Conservation (phyloP, 2,329 filamentous ascomycete species). For the Sporothrix brasiliensis region DNA sequence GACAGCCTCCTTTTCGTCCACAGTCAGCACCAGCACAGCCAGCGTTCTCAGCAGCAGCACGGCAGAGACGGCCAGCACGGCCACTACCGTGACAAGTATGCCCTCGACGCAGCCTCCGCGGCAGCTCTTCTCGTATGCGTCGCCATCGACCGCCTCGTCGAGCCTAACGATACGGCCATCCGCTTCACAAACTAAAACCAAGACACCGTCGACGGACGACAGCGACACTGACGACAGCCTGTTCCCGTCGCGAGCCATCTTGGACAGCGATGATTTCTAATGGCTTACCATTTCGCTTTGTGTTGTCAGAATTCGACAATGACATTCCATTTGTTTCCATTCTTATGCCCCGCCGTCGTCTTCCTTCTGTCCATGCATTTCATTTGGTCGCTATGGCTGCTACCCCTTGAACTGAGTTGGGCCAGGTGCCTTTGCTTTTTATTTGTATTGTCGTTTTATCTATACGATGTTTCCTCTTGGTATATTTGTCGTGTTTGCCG, state of each 20-base stretch:
- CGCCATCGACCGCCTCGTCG: not conserved
- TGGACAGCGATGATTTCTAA: not conserved
- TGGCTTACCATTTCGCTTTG: not conserved
- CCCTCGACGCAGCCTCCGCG: not conserved
- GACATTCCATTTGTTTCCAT: not conserved
- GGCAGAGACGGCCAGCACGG: conserved; percentile 10
- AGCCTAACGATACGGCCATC: conserved; percentile 7
- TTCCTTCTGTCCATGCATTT: not conserved
- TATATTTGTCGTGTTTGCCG: too few species aligned
- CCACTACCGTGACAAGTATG: not conserved
- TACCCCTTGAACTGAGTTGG: not conserved
- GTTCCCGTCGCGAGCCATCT: not conserved
- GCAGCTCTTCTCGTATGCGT: not conserved
- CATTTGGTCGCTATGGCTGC: not conserved
- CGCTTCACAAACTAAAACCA: not conserved
- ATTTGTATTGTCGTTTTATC: too few species aligned
- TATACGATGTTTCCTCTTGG: too few species aligned
- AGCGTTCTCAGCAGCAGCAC: conserved; percentile 30
- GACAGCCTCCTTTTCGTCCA: conserved; percentile 26
- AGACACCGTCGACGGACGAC: not conserved
- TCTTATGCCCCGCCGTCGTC: not conserved
- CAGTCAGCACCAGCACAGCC: conserved; percentile 23
- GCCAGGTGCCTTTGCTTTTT: not conserved
- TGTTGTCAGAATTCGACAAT: not conserved
- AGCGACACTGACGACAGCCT: not conserved